Evolutionary conservation across 1,284 basidiomycete species (phyloP).

Genomic region (Malassezia psittaci): DNA sequence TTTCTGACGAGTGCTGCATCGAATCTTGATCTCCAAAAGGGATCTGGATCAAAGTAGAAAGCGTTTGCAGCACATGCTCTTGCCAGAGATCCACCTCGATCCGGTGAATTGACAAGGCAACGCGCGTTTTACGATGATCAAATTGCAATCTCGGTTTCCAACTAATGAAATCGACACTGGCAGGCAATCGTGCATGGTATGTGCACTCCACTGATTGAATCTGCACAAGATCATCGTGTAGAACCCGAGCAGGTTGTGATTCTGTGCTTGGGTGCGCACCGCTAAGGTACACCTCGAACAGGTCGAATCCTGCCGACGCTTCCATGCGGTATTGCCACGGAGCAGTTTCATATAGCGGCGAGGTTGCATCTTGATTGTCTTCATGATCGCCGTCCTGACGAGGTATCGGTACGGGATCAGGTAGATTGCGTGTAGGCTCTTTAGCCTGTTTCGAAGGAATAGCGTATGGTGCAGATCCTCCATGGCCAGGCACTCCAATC

Average conservation of each 20-base stretch:
- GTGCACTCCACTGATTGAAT: background rate
- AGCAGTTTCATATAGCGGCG: background rate
- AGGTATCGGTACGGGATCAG: background rate
- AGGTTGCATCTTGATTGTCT: background rate
- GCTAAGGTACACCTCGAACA: constrained; percentile 11
- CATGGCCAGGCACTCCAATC: background rate
- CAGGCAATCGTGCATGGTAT: background rate
- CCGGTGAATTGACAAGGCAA: background rate
- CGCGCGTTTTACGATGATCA: background rate
- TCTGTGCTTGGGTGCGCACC: background rate
- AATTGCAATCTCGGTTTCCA: constrained; percentile 1
- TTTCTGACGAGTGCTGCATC: no score
- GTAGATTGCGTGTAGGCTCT: background rate
- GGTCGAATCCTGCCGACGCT: background rate
- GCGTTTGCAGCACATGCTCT: constrained; percentile 1
- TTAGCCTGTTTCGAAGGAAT: background rate
- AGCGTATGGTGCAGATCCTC: background rate
- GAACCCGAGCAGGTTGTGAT: background rate
- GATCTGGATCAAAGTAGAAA: background rate
- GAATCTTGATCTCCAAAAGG: no score
- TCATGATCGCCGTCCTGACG: background rate
- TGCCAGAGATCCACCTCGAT: constrained; percentile 15
- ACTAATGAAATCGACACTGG: background rate
- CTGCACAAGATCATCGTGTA: constrained; percentile 10
- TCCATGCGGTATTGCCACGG: constrained; percentile 9